Evolutionary conservation across 805 yeast genomes (phyloP).

Genomic region (Myxozyma kluyveri): DNA sequence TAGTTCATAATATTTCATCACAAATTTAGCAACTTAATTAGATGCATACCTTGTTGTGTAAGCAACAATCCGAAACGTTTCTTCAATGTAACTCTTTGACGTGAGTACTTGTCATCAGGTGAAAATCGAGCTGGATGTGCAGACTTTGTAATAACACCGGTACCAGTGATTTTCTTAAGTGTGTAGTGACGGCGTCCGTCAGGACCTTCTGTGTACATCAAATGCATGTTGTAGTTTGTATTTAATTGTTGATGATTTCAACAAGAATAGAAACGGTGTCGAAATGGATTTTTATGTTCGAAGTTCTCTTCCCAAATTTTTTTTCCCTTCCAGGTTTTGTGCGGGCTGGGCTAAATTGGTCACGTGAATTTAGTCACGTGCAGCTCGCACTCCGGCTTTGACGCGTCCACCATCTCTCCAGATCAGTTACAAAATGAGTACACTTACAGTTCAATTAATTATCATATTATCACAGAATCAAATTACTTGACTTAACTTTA

Average conservation of each 20-base stretch:
- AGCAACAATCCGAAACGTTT: conserved; percentile 89
- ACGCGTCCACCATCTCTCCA: no score
- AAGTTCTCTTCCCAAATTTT: no score
- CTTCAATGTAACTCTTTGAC: conserved; percentile 97
- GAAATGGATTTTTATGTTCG: no score
- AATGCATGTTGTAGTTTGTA: conserved; percentile 68
- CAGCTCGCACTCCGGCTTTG: no score
- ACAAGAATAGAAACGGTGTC: no score
- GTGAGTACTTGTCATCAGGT: conserved; percentile 98
- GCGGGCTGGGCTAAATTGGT: no score
- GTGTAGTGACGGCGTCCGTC: conserved; percentile 97
- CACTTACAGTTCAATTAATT: no score
- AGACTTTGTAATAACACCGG: conserved; percentile 94
- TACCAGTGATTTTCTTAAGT: conserved; percentile 70
- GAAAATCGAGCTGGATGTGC: conserved; percentile 99
- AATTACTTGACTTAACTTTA: no score
- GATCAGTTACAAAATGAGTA: no score
- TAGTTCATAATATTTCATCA: not conserved
- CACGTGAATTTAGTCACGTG: no score
- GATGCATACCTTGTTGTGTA: conserved; percentile 55
- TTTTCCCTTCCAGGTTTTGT: no score
- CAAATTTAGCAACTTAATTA: not conserved
- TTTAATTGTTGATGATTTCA: not conserved
- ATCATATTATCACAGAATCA: no score
- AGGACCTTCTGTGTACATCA: conserved; percentile 93